Evolutionary conservation across 73 alveolate genomes (phyloP).

Genomic region (Paramecium pentaurelia): DNA sequence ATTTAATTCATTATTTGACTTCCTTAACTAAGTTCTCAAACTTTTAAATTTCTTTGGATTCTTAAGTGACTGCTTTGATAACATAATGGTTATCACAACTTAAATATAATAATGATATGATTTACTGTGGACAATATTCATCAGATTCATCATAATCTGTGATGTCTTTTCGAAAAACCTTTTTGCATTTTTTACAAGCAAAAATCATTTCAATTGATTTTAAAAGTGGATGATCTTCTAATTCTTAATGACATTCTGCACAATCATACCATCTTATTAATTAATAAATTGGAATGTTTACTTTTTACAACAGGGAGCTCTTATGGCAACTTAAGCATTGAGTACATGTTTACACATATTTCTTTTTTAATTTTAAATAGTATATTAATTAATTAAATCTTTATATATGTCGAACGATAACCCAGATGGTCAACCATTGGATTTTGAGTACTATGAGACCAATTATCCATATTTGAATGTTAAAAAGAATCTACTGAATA

Average conservation of each 20-base stretch:
- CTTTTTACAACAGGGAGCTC: conserved; percentile 88
- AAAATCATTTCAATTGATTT: conserved; percentile 75
- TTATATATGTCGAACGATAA: not conserved
- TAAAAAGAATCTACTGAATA: conserved; percentile 43
- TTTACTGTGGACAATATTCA: conserved; percentile 86
- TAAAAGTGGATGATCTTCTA: conserved; percentile 73
- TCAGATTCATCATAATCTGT: conserved; percentile 83
- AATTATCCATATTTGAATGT: conserved; percentile 56
- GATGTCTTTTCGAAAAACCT: conserved; percentile 82
- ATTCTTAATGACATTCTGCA: conserved; percentile 87
- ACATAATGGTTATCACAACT: conserved; percentile 60
- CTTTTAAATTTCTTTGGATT: conserved; percentile 13
- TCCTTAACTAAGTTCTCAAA: conserved; percentile 33
- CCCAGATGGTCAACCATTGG: conserved; percentile 45
- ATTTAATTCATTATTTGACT: not conserved
- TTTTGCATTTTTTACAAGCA: conserved; percentile 88
- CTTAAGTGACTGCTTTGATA: conserved; percentile 51
- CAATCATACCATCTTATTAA: conserved; percentile 80
- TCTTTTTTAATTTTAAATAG: not conserved
- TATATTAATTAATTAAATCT: not conserved
- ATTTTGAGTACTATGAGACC: conserved; percentile 26
- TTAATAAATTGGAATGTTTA: not conserved
- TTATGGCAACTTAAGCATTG: conserved; percentile 84
- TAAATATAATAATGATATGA: not conserved
- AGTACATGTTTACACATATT: conserved; percentile 89